These are phyloP conservation scores for Cytospora chrysosperma DNA, from an alignment of 2,329 filamentous ascomycete genomes.

Conservation along the genomic window DNA sequence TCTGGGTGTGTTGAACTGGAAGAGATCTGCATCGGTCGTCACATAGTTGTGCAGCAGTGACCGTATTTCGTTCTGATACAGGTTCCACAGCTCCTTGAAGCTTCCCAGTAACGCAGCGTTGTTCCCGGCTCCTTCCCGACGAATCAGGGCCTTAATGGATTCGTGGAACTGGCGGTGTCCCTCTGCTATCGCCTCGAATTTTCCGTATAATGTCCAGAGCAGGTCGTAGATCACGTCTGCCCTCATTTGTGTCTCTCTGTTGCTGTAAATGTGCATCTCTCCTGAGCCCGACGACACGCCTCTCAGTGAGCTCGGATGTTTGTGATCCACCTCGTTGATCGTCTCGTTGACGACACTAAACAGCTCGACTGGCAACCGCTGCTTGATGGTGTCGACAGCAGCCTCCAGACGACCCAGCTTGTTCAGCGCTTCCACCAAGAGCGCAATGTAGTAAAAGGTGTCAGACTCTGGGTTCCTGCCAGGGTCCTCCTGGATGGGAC, in stretches of 20 bases:
- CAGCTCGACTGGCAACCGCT: slow-evolving; percentile 88
- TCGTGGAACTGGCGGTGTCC: slow-evolving; percentile 93
- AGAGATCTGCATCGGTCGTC: slow-evolving; percentile 81
- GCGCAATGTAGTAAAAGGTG: slow-evolving; percentile 87
- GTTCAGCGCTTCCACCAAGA: slow-evolving; percentile 86
- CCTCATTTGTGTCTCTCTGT: slow-evolving; percentile 71
- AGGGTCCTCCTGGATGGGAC: slow-evolving; percentile 74
- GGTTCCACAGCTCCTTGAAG: slow-evolving; percentile 96
- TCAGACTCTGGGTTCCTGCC: slow-evolving; percentile 93
- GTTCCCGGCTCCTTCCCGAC: slow-evolving; percentile 71
- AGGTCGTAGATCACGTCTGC: slow-evolving; percentile 88
- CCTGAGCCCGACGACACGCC: slow-evolving; percentile 54
- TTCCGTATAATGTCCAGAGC: slow-evolving; percentile 88
- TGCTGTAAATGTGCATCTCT: slow-evolving; percentile 62
- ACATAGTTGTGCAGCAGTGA: slow-evolving; percentile 94
- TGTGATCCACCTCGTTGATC: slow-evolving; percentile 88
- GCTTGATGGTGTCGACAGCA: slow-evolving; percentile 86
- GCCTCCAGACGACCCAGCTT: slow-evolving; percentile 83
- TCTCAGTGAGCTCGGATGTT: slow-evolving; percentile 79
- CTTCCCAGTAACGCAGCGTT: slow-evolving; percentile 71
- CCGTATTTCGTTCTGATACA: slow-evolving; percentile 96
- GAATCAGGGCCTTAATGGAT: slow-evolving; percentile 80
- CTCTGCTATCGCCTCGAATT: slow-evolving; percentile 96
- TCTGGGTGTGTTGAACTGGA: slow-evolving; percentile 58
- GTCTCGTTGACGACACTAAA: slow-evolving; percentile 94